phyloP scores from a whole-genome alignment of 129 eudicot species.

The Smallanthus sonchifolius region DNA sequence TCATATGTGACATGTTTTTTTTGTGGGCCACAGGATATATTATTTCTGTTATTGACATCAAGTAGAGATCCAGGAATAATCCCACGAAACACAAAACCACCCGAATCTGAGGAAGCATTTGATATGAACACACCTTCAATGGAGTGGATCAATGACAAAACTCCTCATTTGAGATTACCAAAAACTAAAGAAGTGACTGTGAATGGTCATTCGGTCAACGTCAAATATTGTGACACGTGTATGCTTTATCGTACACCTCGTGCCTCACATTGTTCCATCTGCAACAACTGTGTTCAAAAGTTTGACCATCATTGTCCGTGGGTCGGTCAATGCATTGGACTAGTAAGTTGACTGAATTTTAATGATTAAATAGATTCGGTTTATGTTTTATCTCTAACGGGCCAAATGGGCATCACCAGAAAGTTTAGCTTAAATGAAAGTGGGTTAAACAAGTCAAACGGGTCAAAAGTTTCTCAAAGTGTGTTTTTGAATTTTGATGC shows the following conservation, averaged over 20 bases:
- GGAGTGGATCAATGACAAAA: constrained; percentile 81
- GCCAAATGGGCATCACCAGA: neutral
- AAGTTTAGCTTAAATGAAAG: neutral
- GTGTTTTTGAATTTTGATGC: neutral
- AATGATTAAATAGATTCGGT: neutral
- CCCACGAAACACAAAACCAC: constrained; percentile 75
- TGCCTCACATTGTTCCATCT: constrained; percentile 94
- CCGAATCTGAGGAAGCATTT: constrained; percentile 62
- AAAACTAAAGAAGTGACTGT: constrained; percentile 68
- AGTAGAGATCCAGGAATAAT: constrained; percentile 96
- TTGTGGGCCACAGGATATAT: constrained; percentile 55
- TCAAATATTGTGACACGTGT: constrained; percentile 93
- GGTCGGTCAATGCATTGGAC: constrained; percentile 98
- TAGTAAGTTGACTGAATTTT: constrained; percentile 46
- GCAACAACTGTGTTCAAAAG: constrained; percentile 95
- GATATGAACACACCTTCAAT: constrained; percentile 71
- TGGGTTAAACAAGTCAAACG: neutral
- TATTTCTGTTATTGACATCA: constrained; percentile 70
- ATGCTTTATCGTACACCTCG: constrained; percentile 95
- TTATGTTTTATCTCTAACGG: neutral
- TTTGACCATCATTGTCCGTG: constrained; percentile 99
- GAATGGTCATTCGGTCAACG: constrained; percentile 73
- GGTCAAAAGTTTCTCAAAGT: neutral
- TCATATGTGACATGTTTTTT: neutral
- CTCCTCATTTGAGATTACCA: constrained; percentile 70